phyloP scores from a whole-genome alignment of 345 rosid species.

The Acer saccharum region DNA sequence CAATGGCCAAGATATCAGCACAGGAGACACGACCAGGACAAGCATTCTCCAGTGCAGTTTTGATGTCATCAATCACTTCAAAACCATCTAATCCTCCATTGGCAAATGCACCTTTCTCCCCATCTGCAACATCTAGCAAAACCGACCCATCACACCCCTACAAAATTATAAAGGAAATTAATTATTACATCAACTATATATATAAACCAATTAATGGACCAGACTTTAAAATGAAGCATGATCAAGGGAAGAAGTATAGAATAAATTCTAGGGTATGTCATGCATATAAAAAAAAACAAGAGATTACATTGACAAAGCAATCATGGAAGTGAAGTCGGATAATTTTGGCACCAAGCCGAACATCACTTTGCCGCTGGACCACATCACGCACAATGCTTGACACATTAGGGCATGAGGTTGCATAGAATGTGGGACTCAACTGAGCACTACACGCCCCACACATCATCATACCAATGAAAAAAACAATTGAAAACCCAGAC shows the following conservation, averaged over 20 bases:
- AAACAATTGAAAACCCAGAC: slow-evolving; percentile 5
- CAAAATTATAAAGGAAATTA: not conserved
- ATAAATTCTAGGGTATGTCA: too few relatives aligned
- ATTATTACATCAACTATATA: too few relatives aligned
- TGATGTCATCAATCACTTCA: slow-evolving; percentile 46
- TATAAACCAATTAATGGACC: too few relatives aligned
- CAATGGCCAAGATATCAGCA: slow-evolving; percentile 56
- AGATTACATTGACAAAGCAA: slow-evolving; percentile 38
- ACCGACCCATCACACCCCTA: slow-evolving; percentile 66
- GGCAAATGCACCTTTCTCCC: slow-evolving; percentile 38
- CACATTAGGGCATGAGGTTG: slow-evolving; percentile 27
- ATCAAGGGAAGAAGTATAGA: not conserved
- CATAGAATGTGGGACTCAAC: slow-evolving; percentile 29
- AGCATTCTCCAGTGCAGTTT: slow-evolving; percentile 51
- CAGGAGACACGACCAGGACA: slow-evolving; percentile 66
- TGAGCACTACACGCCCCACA: slow-evolving; percentile 24
- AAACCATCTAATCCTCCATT: slow-evolving; percentile 39
- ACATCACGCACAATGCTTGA: slow-evolving; percentile 18
- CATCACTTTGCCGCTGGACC: not conserved
- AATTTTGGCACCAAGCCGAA: slow-evolving; percentile 27
- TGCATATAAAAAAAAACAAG: too few relatives aligned
- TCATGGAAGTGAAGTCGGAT: slow-evolving; percentile 40
- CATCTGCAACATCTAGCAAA: slow-evolving; percentile 38
- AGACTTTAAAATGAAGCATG: too few relatives aligned
- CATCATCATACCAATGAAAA: slow-evolving; percentile 1